Evolutionary conservation across 768 basidiomycete genomes (phyloP).

Genomic region (Pulveroboletus frians): DNA sequence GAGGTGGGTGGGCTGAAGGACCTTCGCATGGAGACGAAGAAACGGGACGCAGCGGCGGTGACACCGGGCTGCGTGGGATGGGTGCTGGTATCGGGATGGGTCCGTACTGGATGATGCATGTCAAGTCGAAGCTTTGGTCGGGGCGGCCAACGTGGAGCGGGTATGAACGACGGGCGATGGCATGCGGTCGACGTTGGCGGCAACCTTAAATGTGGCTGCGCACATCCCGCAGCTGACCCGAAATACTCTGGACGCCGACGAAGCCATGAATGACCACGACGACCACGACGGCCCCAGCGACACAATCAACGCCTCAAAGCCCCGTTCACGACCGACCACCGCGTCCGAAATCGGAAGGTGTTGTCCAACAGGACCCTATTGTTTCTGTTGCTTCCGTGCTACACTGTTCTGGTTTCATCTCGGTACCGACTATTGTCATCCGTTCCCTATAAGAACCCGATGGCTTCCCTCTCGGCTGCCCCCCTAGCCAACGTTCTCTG

Average conservation of each 20-base stretch:
- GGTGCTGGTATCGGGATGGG: conserved; percentile 7
- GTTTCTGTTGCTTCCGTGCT: conserved; percentile 5
- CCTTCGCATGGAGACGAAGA: conserved; percentile 29
- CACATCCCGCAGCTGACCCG: not conserved
- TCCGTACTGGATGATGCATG: conserved; percentile 14
- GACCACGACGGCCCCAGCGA: too few relatives aligned
- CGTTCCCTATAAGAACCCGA: conserved; percentile 16
- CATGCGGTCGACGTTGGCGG: conserved; percentile 11
- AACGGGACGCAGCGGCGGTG: conserved; percentile 24
- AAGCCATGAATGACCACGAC: too few relatives aligned
- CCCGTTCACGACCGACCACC: not conserved
- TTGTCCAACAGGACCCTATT: conserved; percentile 19
- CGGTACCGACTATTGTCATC: conserved; percentile 13
- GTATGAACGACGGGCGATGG: not conserved
- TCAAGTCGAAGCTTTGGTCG: not conserved
- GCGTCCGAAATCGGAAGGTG: conserved; percentile 16
- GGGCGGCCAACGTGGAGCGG: conserved; percentile 1
- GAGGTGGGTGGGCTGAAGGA: conserved; percentile 21
- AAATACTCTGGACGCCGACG: too few relatives aligned
- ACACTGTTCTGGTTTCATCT: not conserved
- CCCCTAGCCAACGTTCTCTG: conserved; percentile 18
- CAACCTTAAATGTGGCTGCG: conserved; percentile 9
- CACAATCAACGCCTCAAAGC: too few relatives aligned
- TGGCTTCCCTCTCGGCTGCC: not conserved
- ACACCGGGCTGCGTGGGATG: conserved; percentile 8